Percentiles rank a stretch among this genome's conserved stretches.
Evolutionary conservation across 805 yeast species (phyloP).

Genomic region (Starmera quercuum): DNA sequence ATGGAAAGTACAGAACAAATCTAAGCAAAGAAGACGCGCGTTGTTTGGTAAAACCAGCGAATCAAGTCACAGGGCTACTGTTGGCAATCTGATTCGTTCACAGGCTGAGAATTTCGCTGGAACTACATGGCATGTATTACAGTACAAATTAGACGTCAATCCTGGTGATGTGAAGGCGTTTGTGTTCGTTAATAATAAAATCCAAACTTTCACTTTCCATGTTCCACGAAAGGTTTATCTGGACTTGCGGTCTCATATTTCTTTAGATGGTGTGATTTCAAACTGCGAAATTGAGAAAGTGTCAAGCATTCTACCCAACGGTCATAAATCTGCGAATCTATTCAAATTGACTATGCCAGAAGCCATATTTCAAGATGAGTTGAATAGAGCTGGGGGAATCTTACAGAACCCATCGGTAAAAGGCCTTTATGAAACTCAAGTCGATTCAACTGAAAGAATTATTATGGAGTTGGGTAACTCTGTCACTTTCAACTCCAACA

Average conservation of each 20-base stretch:
- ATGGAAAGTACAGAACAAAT: slow-evolving; percentile 76
- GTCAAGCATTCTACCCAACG: slow-evolving; percentile 62
- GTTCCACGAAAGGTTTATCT: slow-evolving; percentile 70
- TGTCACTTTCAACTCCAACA: slow-evolving; percentile 59
- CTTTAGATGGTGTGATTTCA: slow-evolving; percentile 35
- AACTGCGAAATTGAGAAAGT: slow-evolving; percentile 53
- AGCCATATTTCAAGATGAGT: slow-evolving; percentile 45
- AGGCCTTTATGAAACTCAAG: slow-evolving; percentile 72
- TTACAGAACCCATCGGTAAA: slow-evolving; percentile 53
- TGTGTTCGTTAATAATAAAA: slow-evolving; percentile 58
- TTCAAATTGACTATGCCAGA: slow-evolving; percentile 70
- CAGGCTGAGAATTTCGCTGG: slow-evolving; percentile 77
- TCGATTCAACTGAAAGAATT: slow-evolving; percentile 63
- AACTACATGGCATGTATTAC: slow-evolving; percentile 80
- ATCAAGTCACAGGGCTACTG: slow-evolving; percentile 46
- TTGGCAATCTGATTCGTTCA: slow-evolving; percentile 62
- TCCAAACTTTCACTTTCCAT: slow-evolving; percentile 66
- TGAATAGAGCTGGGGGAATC: slow-evolving; percentile 49
- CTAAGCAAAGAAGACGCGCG: slow-evolving; percentile 61
- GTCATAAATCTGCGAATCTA: slow-evolving; percentile 41
- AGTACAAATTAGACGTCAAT: slow-evolving; percentile 46
- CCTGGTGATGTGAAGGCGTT: slow-evolving; percentile 78
- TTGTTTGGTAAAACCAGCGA: slow-evolving; percentile 66
- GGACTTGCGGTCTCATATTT: slow-evolving; percentile 44
- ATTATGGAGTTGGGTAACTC: slow-evolving; percentile 71